Percentiles rank a stretch among this genome's conserved stretches.
Evolutionary conservation across 2,329 filamentous ascomycete genomes (phyloP).

Genomic region (Exophiala oligosperma): DNA sequence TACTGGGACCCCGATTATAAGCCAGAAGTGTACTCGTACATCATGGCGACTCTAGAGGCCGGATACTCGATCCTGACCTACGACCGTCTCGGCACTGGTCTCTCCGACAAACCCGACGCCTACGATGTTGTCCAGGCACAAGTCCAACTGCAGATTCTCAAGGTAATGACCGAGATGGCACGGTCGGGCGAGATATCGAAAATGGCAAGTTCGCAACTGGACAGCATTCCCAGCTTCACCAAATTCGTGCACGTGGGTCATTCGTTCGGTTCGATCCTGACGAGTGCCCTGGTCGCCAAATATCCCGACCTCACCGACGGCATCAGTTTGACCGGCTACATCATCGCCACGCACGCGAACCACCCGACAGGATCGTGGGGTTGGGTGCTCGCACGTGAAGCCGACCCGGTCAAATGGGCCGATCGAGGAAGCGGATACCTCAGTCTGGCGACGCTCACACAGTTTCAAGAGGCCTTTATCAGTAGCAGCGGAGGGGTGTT

Average conservation of each 20-base stretch:
- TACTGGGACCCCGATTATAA: conserved; percentile 36
- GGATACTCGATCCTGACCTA: conserved; percentile 43
- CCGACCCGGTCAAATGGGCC: background rate
- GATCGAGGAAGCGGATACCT: conserved; percentile 5
- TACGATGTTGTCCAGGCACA: conserved; percentile 41
- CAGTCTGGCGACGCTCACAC: background rate
- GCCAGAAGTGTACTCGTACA: conserved; percentile 38
- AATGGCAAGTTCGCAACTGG: conserved; percentile 16
- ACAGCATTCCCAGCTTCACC: conserved; percentile 27
- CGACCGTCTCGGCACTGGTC: conserved; percentile 39
- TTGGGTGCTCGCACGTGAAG: background rate
- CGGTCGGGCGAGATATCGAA: conserved; percentile 35
- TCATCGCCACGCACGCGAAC: background rate
- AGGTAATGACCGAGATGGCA: conserved; percentile 37
- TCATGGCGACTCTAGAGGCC: conserved; percentile 36
- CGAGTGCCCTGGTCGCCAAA: conserved; percentile 32
- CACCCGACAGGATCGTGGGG: background rate
- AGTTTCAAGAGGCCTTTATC: conserved; percentile 22
- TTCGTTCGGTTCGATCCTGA: conserved; percentile 37
- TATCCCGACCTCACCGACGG: conserved; percentile 37
- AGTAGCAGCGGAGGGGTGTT: conserved; percentile 2
- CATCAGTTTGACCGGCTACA: conserved; percentile 39
- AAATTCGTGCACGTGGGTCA: conserved; percentile 36
- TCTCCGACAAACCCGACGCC: conserved; percentile 38
- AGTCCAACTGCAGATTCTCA: conserved; percentile 41